Evolutionary conservation across 1,139 yeast genomes (phyloP), one percentile per base, ranked within the genome.

Genomic region (Suhomyces kunorum): DNA sequence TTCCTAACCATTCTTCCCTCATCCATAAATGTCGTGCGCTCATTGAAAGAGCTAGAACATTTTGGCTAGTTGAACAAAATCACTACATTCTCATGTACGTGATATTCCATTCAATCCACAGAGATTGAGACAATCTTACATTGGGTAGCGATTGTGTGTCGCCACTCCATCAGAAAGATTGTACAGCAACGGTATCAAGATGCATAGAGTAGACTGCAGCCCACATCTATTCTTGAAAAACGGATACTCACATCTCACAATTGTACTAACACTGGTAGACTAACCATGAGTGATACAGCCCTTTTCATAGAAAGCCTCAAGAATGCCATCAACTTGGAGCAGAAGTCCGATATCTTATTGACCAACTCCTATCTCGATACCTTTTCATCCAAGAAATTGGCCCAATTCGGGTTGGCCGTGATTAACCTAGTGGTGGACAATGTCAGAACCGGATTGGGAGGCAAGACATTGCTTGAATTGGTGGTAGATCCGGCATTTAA

Each of bases 371-470:
- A 82, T 17, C 58, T 84, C 19, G 61, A 73, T 8, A 47, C 73
- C 1, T 68, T 80, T 36, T 70, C 94, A 1, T 80, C 90, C 1
- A 83, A 83, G 55, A 74, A 74, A 44, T 68, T 90, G 19, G 83
- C 86, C 0, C 66, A 70, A 12, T 71, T 79, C 39, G 97, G 97
- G 0, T 66, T 86, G 27, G 97, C 97, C 0, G 68, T 88, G 7
- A 59, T 81, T 33, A 87, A 89, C 58, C 66, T 90, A 39, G 60
- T 68, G 1, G 66, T 85, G 12, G 74, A 75, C 12, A 80, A 80
- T 42, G 63, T 86, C 4, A 68, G 84, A 39, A 84, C 92, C 0
- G 96, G 96, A 0, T 64, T 87, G 15, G 95, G 90, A 5, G 96
- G 96, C 4, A 80, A 86, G 53, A 69, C 81, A 11, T 63, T 87